These are phyloP conservation scores for Pichia cactophila DNA, from an alignment of 1,139 yeast species.

Conservation along the genomic window DNA sequence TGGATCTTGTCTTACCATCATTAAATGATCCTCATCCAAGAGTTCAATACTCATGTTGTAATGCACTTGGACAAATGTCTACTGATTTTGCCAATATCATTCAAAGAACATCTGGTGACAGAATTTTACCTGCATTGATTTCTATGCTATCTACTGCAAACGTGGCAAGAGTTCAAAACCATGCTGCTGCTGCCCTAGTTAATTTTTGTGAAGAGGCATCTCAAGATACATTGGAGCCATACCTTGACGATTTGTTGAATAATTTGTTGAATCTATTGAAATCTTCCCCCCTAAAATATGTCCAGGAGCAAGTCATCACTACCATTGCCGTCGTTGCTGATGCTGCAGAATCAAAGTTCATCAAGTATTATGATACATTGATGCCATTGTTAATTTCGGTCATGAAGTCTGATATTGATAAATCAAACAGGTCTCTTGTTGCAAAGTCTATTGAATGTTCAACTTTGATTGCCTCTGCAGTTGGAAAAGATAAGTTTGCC, in stretches of 20 bases:
- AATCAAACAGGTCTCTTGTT: constrained; percentile 70
- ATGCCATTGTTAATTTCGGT: constrained; percentile 87
- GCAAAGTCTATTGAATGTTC: constrained; percentile 96
- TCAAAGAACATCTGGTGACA: constrained; percentile 71
- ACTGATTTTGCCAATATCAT: constrained; percentile 91
- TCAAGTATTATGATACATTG: constrained; percentile 86
- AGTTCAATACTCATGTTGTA: constrained; percentile 96
- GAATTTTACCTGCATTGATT: constrained; percentile 81
- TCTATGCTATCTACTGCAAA: constrained; percentile 46
- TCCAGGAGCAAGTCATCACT: constrained; percentile 94
- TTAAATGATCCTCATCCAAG: constrained; percentile 81
- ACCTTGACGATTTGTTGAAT: constrained; percentile 69
- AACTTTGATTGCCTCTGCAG: constrained; percentile 92
- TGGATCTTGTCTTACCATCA: constrained; percentile 78
- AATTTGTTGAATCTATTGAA: constrained; percentile 69
- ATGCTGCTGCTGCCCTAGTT: constrained; percentile 97
- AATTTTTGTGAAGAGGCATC: constrained; percentile 91
- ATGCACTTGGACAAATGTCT: constrained; percentile 95
- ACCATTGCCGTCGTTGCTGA: constrained; percentile 97
- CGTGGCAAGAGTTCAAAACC: constrained; percentile 91
- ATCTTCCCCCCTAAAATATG: constrained; percentile 75
- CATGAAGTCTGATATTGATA: constrained; percentile 69
- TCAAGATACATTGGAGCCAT: constrained; percentile 82
- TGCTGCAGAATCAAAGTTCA: constrained; percentile 87
- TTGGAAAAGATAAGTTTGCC: constrained; percentile 82